A percentile compares a stretch with the other conserved stretches of the same genome.
phyloP scores from a whole-genome alignment of 768 basidiomycete genomes.

The Paxillus rubicundulus region DNA sequence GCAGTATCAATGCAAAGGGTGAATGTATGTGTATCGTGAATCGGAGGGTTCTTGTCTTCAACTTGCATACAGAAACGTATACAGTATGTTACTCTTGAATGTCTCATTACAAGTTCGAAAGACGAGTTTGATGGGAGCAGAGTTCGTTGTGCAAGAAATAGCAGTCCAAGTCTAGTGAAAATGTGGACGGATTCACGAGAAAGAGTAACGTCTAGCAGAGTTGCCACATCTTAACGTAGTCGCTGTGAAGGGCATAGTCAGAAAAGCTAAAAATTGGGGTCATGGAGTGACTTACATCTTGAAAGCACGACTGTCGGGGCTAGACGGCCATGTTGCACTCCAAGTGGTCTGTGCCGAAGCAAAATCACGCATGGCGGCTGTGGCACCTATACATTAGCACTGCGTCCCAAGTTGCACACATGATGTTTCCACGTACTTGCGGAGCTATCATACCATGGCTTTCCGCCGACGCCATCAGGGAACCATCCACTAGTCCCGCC shows the following conservation, averaged over 20 bases:
- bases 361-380: slow-evolving; percentile 71
- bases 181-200: no score
- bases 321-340: slow-evolving; percentile 73
- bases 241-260: slow-evolving; percentile 12
- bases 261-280: neutral
- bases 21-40: no score
- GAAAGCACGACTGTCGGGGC: slow-evolving; percentile 61
- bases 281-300: slow-evolving; percentile 46
- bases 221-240: slow-evolving; percentile 36
- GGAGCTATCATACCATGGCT: slow-evolving; percentile 60
- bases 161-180: no score
- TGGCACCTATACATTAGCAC: slow-evolving; percentile 3
- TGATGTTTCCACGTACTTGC: slow-evolving; percentile 37
- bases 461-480: slow-evolving; percentile 50
- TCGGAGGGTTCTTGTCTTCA: no score
- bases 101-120: no score
- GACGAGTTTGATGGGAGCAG: no score
- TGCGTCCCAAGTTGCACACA: slow-evolving; percentile 12
- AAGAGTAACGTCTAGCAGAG: slow-evolving; percentile 17
- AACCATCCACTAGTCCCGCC: slow-evolving; percentile 71
- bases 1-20: no score
- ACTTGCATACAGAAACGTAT: no score
- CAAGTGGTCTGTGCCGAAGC: slow-evolving; percentile 58
- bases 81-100: no score
- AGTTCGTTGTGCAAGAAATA: no score